These are phyloP conservation scores for Parafenestella ontariensis DNA, from an alignment of 2,329 filamentous ascomycete genomes.

Conservation along the genomic window DNA sequence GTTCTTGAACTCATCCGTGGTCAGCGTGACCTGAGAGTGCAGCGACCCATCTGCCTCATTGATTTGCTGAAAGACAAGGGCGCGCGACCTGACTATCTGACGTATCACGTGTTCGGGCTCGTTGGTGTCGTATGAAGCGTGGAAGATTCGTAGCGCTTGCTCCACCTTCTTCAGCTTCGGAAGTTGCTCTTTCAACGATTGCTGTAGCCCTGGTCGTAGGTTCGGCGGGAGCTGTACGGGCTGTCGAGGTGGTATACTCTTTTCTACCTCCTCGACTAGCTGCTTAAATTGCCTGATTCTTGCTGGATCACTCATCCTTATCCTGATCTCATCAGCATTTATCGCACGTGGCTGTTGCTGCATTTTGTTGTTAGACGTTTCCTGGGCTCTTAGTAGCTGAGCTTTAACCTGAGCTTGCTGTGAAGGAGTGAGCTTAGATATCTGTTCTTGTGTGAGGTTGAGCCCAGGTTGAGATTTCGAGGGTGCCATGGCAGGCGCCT, in stretches of 20 bases:
- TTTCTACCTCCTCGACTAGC: constrained; percentile 40
- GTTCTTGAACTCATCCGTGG: constrained; percentile 36
- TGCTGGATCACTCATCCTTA: constrained; percentile 36
- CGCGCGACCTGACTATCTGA: constrained; percentile 33
- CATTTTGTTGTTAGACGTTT: constrained; percentile 39
- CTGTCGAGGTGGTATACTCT: constrained; percentile 28
- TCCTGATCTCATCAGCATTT: constrained; percentile 31
- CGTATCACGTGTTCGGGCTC: constrained; percentile 37
- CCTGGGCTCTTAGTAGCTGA: constrained; percentile 44
- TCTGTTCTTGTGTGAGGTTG: constrained; percentile 43
- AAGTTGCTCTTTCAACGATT: constrained; percentile 35
- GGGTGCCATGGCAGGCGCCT: constrained; percentile 46
- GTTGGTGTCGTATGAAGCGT: constrained; percentile 31
- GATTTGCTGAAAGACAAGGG: constrained; percentile 38
- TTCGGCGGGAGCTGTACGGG: constrained; percentile 30
- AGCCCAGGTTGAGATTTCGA: constrained; percentile 41
- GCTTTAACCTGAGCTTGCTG: constrained; percentile 43
- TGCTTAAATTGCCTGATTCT: constrained; percentile 33
- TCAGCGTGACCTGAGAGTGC: constrained; percentile 35
- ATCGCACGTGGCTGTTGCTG: constrained; percentile 32
- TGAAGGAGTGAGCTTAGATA: constrained; percentile 40
- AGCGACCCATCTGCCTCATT: constrained; percentile 37
- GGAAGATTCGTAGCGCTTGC: constrained; percentile 40
- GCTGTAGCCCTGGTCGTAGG: constrained; percentile 34
- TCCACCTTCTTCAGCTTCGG: constrained; percentile 38